A percentile compares a stretch with the other conserved stretches of the same genome.
Conservation (phyloP, 2,329 filamentous ascomycete genomes). For the Nothophaeocryptopus gaeumannii region DNA sequence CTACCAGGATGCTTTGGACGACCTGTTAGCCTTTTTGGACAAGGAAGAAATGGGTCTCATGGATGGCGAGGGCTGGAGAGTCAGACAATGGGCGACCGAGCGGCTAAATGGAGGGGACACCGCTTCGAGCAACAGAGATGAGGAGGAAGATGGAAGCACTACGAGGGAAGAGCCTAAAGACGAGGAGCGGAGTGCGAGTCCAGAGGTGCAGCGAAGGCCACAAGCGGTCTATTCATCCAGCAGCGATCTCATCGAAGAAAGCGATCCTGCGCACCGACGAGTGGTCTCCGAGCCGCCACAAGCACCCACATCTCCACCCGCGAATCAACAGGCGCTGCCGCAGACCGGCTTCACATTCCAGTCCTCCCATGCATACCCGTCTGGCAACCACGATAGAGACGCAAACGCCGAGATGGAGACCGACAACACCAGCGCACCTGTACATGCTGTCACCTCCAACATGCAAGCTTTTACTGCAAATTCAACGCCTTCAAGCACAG, state of each 20-base stretch:
- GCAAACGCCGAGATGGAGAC: slow-evolving; percentile 62
- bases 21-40: slow-evolving; percentile 81
- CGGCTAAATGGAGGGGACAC: slow-evolving; percentile 56
- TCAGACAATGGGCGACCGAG: slow-evolving; percentile 67
- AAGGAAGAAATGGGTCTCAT: slow-evolving; percentile 72
- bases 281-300: slow-evolving; percentile 28
- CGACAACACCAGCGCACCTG: slow-evolving; percentile 19
- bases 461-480: slow-evolving; percentile 45
- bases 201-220: slow-evolving; percentile 30
- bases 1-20: slow-evolving; percentile 91
- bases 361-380: slow-evolving; percentile 59
- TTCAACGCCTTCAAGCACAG: slow-evolving; percentile 29
- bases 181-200: slow-evolving; percentile 46
- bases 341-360: slow-evolving; percentile 69
- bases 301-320: slow-evolving; percentile 9
- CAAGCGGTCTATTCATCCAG: slow-evolving; percentile 18
- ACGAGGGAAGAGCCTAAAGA: slow-evolving; percentile 48
- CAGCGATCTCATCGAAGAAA: slow-evolving; percentile 25
- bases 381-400: slow-evolving; percentile 41
- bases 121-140: slow-evolving; percentile 56
- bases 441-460: slow-evolving; percentile 1
- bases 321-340: slow-evolving; percentile 15
- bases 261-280: slow-evolving; percentile 16
- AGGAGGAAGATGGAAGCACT: slow-evolving; percentile 59
- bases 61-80: slow-evolving; percentile 72